Conservation (phyloP, 306 rosid genomes). For the Dryas alaskensis region DNA sequence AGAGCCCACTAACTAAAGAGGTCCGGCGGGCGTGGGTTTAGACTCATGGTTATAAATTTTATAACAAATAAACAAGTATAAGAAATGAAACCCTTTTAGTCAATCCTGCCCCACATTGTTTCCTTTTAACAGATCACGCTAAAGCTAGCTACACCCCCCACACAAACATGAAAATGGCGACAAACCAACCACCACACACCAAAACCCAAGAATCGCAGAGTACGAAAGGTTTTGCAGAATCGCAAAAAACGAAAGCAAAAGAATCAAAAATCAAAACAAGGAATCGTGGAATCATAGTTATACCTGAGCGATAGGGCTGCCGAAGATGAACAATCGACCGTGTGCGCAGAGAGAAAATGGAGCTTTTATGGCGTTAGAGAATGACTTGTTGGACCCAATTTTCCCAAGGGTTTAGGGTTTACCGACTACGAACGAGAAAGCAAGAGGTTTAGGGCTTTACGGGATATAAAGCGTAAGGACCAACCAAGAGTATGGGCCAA, state of each 20-base stretch:
- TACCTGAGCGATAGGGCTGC: neutral
- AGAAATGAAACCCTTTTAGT: too few relatives aligned
- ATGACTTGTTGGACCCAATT: neutral
- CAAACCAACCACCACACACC: too few relatives aligned
- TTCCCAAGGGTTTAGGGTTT: constrained; percentile 11
- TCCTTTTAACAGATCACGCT: too few relatives aligned
- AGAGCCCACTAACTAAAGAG: too few relatives aligned
- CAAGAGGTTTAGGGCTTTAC: neutral
- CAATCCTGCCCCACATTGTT: too few relatives aligned
- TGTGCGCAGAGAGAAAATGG: neutral
- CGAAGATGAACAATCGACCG: neutral
- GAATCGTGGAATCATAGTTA: neutral
- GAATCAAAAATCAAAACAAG: neutral
- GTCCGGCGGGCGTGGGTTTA: too few relatives aligned
- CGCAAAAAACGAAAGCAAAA: neutral
- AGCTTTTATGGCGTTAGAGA: neutral
- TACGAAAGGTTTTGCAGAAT: neutral
- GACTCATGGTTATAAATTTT: too few relatives aligned
- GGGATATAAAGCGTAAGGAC: neutral
- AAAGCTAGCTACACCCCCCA: neutral
- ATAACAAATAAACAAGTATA: too few relatives aligned
- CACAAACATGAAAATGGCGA: neutral
- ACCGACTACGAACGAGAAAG: neutral
- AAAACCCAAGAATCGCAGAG: too few relatives aligned
- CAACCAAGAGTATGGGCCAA: constrained; percentile 5